These are phyloP conservation scores for Xerophyta viscosa DNA, from an alignment of 106 monocot species.

Conservation along the genomic window DNA sequence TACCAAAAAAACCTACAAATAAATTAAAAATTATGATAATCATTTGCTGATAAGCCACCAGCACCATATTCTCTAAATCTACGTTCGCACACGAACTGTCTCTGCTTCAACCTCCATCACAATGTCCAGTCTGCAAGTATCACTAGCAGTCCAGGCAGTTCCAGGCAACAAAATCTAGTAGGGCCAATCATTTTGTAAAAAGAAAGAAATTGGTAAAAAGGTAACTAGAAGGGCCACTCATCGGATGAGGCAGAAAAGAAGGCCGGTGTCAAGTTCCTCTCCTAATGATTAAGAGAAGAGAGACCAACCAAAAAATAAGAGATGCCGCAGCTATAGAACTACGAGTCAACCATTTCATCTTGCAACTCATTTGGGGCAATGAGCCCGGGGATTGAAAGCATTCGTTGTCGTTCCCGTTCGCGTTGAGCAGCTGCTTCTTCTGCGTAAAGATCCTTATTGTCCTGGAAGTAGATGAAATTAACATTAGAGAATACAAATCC, in stretches of 20 bases:
- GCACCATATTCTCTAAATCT: neutral
- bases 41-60: too few relatives aligned
- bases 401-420: conserved; percentile 86
- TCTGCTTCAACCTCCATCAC: conserved; percentile 40
- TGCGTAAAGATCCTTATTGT: conserved; percentile 95
- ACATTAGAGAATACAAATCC: too few relatives aligned
- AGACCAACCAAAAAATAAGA: neutral
- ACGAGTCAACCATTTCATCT: conserved; percentile 97
- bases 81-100: conserved; percentile 11
- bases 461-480: too few relatives aligned
- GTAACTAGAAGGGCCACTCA: neutral
- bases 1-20: too few relatives aligned
- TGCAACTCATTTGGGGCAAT: conserved; percentile 96
- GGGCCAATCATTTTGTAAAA: neutral
- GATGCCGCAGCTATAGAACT: neutral
- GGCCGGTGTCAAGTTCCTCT: too few relatives aligned
- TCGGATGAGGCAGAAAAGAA: too few relatives aligned
- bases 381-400: conserved; percentile 96
- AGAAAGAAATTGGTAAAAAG: neutral
- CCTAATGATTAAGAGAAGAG: conserved; percentile 3
- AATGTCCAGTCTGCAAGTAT: conserved; percentile 18
- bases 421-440: conserved; percentile 88
- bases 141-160: conserved; percentile 45
- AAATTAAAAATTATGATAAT: too few relatives aligned
- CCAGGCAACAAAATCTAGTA: conserved; percentile 12